Evolutionary conservation across 106 monocot genomes (phyloP), one percentile per base, ranked within the genome.

Genomic region (Phalaenopsis equestris): DNA sequence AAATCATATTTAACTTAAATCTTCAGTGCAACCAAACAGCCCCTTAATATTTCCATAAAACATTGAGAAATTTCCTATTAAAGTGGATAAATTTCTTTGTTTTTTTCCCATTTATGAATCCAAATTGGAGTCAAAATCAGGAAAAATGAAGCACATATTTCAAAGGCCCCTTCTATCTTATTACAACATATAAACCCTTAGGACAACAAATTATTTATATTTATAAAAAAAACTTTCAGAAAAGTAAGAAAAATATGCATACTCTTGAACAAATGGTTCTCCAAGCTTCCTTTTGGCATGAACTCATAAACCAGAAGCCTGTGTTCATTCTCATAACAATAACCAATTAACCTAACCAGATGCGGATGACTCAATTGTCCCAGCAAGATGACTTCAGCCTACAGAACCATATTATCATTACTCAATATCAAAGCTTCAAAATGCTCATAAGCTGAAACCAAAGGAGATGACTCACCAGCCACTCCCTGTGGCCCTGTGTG

Each of bases 221-320:
- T 24, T 36, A 10, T 18, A 3, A 11, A 68, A 68, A 2, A 36
- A 68, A 68, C 12, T 70, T 15, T 12, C 10, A 70, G 2, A 70
- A 14, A 39, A 38, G 14, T 45, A 56, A 67, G 42, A 79, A 36
- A 73, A 42, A 16, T 36, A 75, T 45, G 16, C 73, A 58, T 90
- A 95, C 95, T 87, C 64, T 87, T 92, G 73, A 95, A 95, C 42
- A 95, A 87, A 84, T 90, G 95, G 61, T 88, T 95, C 82, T 95
- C 95, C 84, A 95, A 84, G 90, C 90, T 89, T n/a, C 95, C 95
- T 8, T 82, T 82, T 5, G 84, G 61, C 95, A 95, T 92, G 85
- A 80, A 95, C 80, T 95, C 92, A 68, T 95, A 95, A 19, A 95
- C 90, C 46, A 95, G 87, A 24, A 95, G 80, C n/a, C 95, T 78